Evolutionary conservation across 1,284 basidiomycete genomes (phyloP), one percentile per base, ranked within the genome.

Genomic region (Cryptococcus hybrid): DNA sequence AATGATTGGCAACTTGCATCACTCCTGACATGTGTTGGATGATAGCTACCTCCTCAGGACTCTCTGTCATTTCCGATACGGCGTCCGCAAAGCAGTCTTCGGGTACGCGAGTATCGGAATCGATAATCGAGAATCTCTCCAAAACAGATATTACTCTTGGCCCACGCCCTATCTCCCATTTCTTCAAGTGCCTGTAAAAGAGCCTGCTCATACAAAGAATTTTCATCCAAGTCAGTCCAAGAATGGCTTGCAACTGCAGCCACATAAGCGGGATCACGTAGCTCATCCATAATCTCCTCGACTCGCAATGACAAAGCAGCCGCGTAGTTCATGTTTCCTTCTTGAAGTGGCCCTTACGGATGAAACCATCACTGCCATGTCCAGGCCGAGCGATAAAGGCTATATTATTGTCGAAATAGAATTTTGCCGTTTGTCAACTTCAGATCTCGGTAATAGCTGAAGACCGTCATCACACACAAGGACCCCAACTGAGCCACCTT

Each of bases 311-410:
- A 89, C 5, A 92, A 80, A 47, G 81, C 80, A 37, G 89, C 83
- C 2, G 83, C 89, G 72, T 89, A 91, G 76, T 93, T 93, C 87
- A 92, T 89, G 76, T 93, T 92, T 62, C 69, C 78, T 92, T 92
- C 82, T 92, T 92, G 82, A 92, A 92, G 40, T 88, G 85, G 57
- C 91, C 91, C 9, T 88, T 87, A 54, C 91, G 88, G 56, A 84
- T 83, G 80, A 85, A 92, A 0, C 88, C 89, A 67, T 84, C 85
- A n/a, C 74, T 65, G 67, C 86, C 84, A 71, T 88, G 86, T 50
- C 82, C 82, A 4, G 90, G 89, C 51, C 90, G 85, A 15, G 90
- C 87, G 53, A 90, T 87, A 85, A 88, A 92, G 37, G 87, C 88
- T 64, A 91, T 88, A 67, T 86, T 87, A 70, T 91, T 88, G 49